Base-by-base conservation (phyloP, 2,329 filamentous ascomycete genomes). In the Fusarium nurragi region DNA sequence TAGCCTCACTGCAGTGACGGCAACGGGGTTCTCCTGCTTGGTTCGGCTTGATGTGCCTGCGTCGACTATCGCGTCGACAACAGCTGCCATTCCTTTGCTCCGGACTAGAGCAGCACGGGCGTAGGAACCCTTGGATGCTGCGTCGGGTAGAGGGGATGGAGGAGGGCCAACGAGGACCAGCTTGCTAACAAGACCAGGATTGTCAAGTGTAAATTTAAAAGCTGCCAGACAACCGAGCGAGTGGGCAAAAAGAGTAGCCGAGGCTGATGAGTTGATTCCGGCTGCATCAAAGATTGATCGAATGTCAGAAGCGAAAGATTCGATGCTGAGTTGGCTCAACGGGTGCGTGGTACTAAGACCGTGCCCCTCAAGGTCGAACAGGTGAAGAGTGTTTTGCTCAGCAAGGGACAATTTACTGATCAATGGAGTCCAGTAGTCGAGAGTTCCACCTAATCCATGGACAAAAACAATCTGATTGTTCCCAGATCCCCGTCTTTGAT, bases 361-460 rank as follows among this genome's bases (percentile, higher is more conserved):
- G 60, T 86, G 84, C 4, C 85, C 85, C 71, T 87, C 85, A 4
- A 87, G 74, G 60, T 87, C 85, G 55, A 81, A 80, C 0, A 84
- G 68, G 57, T 83, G 79, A 11, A 79, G 73, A 4, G 54, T 64
- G 26, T 63, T 46, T 14, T 38, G 34, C 4, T 68, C 30, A 12
- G 50, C 21, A 2, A 62, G 32, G 6, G 49, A 45, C 1, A 81
- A 64, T 3, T 69, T 62, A 1, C 74, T 60, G 23, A 84, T 74
- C 8, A 86, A 68, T 0, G 84, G 83, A 0, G 69, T 72, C 69
- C 77, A 86, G 65, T 75, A 81, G 5, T 79, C 76, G 4, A 75
- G 74, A 2, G 77, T 81, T 4, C 79, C 81, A 5, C 84, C 84
- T 1, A 87, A 76, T 7, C 85, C 84, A 60, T 87, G 85, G n/a